These are phyloP conservation scores for Sarcomyxa edulis DNA, from an alignment of 768 basidiomycete species.

Conservation along the genomic window DNA sequence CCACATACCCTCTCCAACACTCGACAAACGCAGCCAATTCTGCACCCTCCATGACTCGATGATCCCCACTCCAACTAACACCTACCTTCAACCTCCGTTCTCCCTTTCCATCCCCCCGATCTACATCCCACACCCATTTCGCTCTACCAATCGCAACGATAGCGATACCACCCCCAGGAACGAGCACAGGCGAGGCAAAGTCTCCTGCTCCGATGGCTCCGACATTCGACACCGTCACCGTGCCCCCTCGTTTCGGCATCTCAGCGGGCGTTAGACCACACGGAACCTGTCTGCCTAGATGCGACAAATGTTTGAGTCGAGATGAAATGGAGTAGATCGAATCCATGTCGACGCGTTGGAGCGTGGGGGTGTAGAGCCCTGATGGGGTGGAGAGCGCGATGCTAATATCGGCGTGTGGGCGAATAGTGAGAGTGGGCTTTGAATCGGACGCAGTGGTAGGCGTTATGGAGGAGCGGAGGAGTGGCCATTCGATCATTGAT, in stretches of 20 bases:
- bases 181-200: constrained; percentile 67
- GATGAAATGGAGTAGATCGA: constrained; percentile 61
- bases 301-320: constrained; percentile 51
- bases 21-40: constrained; percentile 88
- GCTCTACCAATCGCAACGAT: constrained; percentile 81
- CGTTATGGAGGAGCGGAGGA: constrained; percentile 74
- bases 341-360: constrained; percentile 46
- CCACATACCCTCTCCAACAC: constrained; percentile 77
- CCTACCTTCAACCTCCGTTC: constrained; percentile 54
- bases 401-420: constrained; percentile 68
- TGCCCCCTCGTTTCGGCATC: constrained; percentile 73
- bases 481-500: constrained; percentile 80
- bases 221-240: constrained; percentile 77
- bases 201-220: constrained; percentile 75
- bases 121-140: constrained; percentile 73
- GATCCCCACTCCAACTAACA: constrained; percentile 84
- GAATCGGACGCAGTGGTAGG: constrained; percentile 22
- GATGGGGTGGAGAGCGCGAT: constrained; percentile 78
- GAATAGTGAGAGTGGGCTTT: constrained; percentile 69
- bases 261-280: constrained; percentile 58
- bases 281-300: constrained; percentile 65
- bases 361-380: constrained; percentile 78
- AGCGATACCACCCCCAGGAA: constrained; percentile 79
- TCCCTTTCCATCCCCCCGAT: constrained; percentile 40
- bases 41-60: constrained; percentile 84